Evolutionary conservation across 2,329 filamentous ascomycete species (phyloP).

Genomic region (Ophiostoma himal-ulmi): DNA sequence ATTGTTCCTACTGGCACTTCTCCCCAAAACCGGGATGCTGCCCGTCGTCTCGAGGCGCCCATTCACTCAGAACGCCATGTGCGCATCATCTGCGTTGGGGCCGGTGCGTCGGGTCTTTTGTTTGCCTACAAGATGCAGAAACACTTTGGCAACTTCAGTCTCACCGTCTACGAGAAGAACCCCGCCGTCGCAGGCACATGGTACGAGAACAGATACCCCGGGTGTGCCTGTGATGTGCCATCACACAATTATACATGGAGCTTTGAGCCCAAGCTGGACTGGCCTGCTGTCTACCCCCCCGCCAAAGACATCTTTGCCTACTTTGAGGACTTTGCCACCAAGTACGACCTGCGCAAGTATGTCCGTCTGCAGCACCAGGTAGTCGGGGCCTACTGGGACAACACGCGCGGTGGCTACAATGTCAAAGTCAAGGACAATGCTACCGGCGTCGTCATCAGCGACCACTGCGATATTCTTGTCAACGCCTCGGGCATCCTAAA

Average conservation of each 20-base stretch:
- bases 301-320: conserved; percentile 30
- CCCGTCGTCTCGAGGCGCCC: conserved; percentile 23
- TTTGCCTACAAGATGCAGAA: conserved; percentile 44
- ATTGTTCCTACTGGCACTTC: conserved; percentile 15
- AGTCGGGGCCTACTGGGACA: conserved; percentile 40
- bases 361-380: conserved; percentile 42
- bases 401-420: conserved; percentile 37
- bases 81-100: conserved; percentile 40
- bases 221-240: conserved; percentile 46
- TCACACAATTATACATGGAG: conserved; percentile 44
- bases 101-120: conserved; percentile 43
- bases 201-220: conserved; percentile 46
- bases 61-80: conserved; percentile 27
- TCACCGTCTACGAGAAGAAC: conserved; percentile 44
- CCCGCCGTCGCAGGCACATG: conserved; percentile 44
- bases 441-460: conserved; percentile 27
- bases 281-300: conserved; percentile 31
- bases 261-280: conserved; percentile 30
- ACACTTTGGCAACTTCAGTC: conserved; percentile 37
- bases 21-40: conserved; percentile 13
- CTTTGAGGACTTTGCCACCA: conserved; percentile 33
- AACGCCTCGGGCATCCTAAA: conserved; percentile 28
- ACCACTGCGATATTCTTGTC: conserved; percentile 26
- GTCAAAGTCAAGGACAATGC: conserved; percentile 31
- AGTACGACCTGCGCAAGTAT: conserved; percentile 37